A percentile compares a stretch with the other conserved stretches of the same genome.
These are phyloP conservation scores for Cercospora sesami DNA, from an alignment of 2,329 filamentous ascomycete species.

Conservation along the genomic window DNA sequence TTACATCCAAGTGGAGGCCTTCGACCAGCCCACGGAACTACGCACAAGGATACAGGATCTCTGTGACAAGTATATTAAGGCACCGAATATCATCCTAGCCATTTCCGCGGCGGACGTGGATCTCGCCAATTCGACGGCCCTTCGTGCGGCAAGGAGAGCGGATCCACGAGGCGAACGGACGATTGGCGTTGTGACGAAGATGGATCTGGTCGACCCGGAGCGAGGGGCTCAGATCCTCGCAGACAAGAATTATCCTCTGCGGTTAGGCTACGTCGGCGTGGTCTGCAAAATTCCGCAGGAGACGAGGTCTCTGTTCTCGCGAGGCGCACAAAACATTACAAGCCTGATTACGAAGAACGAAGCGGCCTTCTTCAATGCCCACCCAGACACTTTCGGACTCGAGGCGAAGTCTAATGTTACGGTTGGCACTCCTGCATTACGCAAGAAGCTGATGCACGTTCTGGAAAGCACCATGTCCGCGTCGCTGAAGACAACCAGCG, in stretches of 20 bases:
- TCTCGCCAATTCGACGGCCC: slow-evolving; percentile 89
- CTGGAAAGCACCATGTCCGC: slow-evolving; percentile 96
- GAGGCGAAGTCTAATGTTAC: slow-evolving; percentile 62
- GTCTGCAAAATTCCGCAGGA: slow-evolving; percentile 75
- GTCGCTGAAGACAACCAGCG: slow-evolving; percentile 82
- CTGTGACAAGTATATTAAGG: slow-evolving; percentile 96
- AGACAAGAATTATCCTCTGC: slow-evolving; percentile 89
- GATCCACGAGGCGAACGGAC: slow-evolving; percentile 93
- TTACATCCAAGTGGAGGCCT: slow-evolving; percentile 92
- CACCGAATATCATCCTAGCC: slow-evolving; percentile 93
- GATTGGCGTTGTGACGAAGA: slow-evolving; percentile 98
- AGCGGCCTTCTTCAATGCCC: slow-evolving; percentile 77
- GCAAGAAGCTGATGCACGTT: slow-evolving; percentile 95
- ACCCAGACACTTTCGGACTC: slow-evolving; percentile 76
- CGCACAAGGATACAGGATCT: slow-evolving; percentile 96
- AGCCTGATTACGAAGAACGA: slow-evolving; percentile 85
- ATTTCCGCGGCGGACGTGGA: slow-evolving; percentile 98
- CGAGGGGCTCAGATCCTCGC: slow-evolving; percentile 76
- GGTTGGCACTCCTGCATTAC: slow-evolving; percentile 80
- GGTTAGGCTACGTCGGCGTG: slow-evolving; percentile 95
- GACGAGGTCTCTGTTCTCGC: slow-evolving; percentile 72
- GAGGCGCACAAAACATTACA: slow-evolving; percentile 76
- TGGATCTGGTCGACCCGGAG: slow-evolving; percentile 88
- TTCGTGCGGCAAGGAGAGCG: slow-evolving; percentile 84
- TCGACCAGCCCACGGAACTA: slow-evolving; percentile 84